Percentiles rank a stretch among this genome's conserved stretches.
phyloP scores from a whole-genome alignment of 371 early-diverging fungal species.

The Funneliformis caledonium region DNA sequence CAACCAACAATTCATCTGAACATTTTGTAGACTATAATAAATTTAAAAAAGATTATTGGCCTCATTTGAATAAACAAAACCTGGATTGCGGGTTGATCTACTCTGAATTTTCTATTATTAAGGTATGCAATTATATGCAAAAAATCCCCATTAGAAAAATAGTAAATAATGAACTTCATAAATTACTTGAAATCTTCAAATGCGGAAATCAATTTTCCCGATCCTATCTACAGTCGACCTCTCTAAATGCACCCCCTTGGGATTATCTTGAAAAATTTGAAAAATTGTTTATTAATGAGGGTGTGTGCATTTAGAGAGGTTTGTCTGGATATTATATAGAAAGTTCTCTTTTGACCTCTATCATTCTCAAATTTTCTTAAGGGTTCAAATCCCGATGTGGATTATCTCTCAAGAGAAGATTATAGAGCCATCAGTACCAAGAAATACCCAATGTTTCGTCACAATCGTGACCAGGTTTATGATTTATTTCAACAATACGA shows the following conservation, averaged over 20 bases:
- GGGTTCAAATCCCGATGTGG: slow-evolving; percentile 15
- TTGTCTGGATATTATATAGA: too few relatives aligned
- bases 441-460: slow-evolving; percentile 3
- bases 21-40: slow-evolving; percentile 2
- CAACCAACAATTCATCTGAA: slow-evolving; percentile 2
- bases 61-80: not conserved
- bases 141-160: too few relatives aligned
- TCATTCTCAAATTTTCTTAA: not conserved
- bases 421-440: slow-evolving; percentile 9
- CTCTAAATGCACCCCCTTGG: too few relatives aligned
- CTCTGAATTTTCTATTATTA: slow-evolving; percentile 33
- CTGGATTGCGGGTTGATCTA: slow-evolving; percentile 4
- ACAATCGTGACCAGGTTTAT: slow-evolving; percentile 14
- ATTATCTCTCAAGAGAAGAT: slow-evolving; percentile 23
- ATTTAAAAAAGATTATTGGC: slow-evolving; percentile 21
- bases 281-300: too few relatives aligned
- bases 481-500: slow-evolving; percentile 31
- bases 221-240: too few relatives aligned
- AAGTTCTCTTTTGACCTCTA: too few relatives aligned
- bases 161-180: too few relatives aligned
- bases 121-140: slow-evolving; percentile 7
- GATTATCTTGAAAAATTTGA: too few relatives aligned
- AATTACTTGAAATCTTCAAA: too few relatives aligned
- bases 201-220: too few relatives aligned
- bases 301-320: too few relatives aligned